phyloP scores from a whole-genome alignment of 306 rosid species.

The Potentilla sterilis region DNA sequence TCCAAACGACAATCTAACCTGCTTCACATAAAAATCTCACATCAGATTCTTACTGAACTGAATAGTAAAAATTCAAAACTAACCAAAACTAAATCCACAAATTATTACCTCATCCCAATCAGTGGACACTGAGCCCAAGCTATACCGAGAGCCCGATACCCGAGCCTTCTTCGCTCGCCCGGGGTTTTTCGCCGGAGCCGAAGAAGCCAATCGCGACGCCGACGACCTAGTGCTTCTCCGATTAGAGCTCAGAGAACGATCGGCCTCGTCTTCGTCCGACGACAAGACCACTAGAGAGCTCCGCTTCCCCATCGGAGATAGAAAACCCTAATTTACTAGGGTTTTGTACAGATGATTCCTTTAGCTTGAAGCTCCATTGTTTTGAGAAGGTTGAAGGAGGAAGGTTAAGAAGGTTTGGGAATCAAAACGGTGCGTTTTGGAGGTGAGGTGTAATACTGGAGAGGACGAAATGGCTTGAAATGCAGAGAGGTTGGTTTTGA shows the following conservation, averaged over 20 bases:
- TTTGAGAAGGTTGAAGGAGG: background rate
- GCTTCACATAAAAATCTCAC: conserved; percentile 19
- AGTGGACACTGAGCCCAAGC: conserved; percentile 29
- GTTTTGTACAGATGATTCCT: background rate
- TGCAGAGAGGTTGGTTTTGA: conserved; percentile 15
- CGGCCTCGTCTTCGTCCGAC: conserved; percentile 59
- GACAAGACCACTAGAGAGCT: conserved; percentile 51
- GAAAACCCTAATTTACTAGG: conserved; percentile 14
- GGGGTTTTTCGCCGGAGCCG: conserved; percentile 38
- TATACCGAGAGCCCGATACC: conserved; percentile 40
- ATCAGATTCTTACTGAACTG: background rate
- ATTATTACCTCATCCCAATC: conserved; percentile 51
- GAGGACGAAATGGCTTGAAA: background rate
- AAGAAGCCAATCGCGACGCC: conserved; percentile 37
- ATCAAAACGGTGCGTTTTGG: conserved; percentile 12
- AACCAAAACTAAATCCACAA: background rate
- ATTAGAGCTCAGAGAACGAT: conserved; percentile 36
- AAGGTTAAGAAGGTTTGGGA: background rate
- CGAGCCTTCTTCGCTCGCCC: conserved; percentile 67
- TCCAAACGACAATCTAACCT: conserved; percentile 57
- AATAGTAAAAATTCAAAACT: background rate
- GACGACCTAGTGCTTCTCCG: conserved; percentile 16
- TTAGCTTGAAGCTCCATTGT: conserved; percentile 2
- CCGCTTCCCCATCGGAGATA: conserved; percentile 56
- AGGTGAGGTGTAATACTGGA: background rate